Conservation (phyloP, 2,329 filamentous ascomycete genomes). For the Neoascochyta sp. region DNA sequence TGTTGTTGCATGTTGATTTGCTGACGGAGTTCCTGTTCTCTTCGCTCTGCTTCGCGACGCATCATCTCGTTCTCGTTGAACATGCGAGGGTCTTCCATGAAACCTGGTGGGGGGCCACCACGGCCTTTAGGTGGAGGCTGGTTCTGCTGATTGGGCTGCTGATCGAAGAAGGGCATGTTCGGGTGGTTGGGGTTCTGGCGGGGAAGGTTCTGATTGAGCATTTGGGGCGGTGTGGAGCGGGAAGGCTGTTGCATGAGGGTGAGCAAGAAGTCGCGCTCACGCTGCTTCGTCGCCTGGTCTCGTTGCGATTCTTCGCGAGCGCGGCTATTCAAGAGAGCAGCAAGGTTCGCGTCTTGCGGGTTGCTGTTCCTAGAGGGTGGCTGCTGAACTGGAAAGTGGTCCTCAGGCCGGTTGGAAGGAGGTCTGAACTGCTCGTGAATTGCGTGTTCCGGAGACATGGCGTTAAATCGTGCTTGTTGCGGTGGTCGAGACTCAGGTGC, state of each 20-base stretch:
- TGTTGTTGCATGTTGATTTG: slow-evolving; percentile 18
- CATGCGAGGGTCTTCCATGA: slow-evolving; percentile 37
- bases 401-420: slow-evolving; percentile 28
- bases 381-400: slow-evolving; percentile 30
- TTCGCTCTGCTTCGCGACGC: slow-evolving; percentile 30
- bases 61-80: slow-evolving; percentile 32
- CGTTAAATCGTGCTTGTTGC: slow-evolving; percentile 30
- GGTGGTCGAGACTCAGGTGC: slow-evolving; percentile 28
- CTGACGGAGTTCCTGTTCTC: slow-evolving; percentile 31
- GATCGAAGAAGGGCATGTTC: slow-evolving; percentile 34
- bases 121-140: slow-evolving; percentile 39
- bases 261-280: slow-evolving; percentile 78
- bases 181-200: slow-evolving; percentile 32
- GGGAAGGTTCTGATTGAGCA: slow-evolving; percentile 33
- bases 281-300: slow-evolving; percentile 48
- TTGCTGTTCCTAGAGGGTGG: slow-evolving; percentile 29
- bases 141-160: slow-evolving; percentile 25
- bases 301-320: slow-evolving; percentile 36
- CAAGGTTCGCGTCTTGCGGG: slow-evolving; percentile 32
- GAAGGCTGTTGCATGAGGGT: slow-evolving; percentile 68
- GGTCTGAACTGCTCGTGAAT: slow-evolving; percentile 29
- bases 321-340: slow-evolving; percentile 38
- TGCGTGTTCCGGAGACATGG: slow-evolving; percentile 35
- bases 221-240: slow-evolving; percentile 32
- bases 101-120: slow-evolving; percentile 35